Evolutionary conservation across 768 basidiomycete genomes (phyloP).

Genomic region (Kwoniella pini): DNA sequence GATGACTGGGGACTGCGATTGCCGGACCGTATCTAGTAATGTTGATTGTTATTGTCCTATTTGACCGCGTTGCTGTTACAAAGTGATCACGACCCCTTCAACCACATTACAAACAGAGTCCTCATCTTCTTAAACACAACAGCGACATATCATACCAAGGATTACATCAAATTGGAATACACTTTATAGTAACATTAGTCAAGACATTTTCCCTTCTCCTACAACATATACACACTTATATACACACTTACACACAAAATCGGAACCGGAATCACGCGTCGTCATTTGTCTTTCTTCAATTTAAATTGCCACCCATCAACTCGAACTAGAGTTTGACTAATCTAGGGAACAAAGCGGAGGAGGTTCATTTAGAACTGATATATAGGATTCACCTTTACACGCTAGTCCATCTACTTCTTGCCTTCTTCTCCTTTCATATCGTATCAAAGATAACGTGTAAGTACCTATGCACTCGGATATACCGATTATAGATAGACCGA

Average conservation of each 20-base stretch:
- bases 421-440: background rate
- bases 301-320: conserved; percentile 8
- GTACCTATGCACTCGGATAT: background rate
- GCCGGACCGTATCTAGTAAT: conserved; percentile 1
- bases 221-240: background rate
- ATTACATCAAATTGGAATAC: no score
- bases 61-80: no score
- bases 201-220: no score
- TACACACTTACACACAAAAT: conserved; percentile 1
- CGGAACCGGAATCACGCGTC: conserved; percentile 5
- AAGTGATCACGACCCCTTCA: background rate
- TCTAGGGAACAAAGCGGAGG: background rate
- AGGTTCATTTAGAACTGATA: background rate
- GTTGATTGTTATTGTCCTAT: no score
- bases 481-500: background rate
- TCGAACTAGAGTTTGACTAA: background rate
- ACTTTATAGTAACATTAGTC: no score
- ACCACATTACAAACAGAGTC: background rate
- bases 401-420: background rate
- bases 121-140: no score
- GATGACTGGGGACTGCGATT: no score
- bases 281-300: background rate
- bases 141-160: no score
- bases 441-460: background rate
- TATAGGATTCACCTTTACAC: background rate